Base-by-base conservation (phyloP, 106 monocot genomes). In the Chionographis japonica region DNA sequence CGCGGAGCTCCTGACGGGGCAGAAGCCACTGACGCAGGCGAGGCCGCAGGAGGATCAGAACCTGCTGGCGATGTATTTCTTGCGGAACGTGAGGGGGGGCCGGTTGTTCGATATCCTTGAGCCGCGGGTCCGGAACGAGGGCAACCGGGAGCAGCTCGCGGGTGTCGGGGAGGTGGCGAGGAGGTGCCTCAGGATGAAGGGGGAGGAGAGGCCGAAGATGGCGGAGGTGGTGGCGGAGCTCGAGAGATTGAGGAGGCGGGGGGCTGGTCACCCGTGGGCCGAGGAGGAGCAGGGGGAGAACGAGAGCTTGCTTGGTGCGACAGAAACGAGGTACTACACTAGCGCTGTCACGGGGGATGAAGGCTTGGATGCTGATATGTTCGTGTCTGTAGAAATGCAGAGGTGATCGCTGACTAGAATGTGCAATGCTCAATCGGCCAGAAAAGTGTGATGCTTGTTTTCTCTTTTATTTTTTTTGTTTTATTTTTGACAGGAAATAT, bases 131-230 rank as follows among this genome's bases (percentile, higher is more conserved):
- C 37, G 39, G 4, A 40, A 52, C 13, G 80, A 81, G 52, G 75
- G 11, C 6, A 52, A 37, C 10, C 4, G 15, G 5, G 75, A 64
- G 65, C 57, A 71, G 42, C 19, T 81, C 8, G n/a, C 60, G 19
- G 54, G 16, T 6, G 70, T 75, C 42, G 63, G 64, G 12, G 61
- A 38, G 27, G 2, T 75, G n/a, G 52, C 80, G 0, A 16, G 16
- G 38, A 68, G 68, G 62, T 92, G 92, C 62, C 54, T 88, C 20
- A 52, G 62, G 20, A 27, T 86, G 37, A 81, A 27, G 38, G 80
- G 80, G 37, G 79, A 76, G 43, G 77, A 89, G 51, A 75, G 93
- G 64, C 93, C 93, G 12, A 81, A 60, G 42, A 89, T 93, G 89
- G 79, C 60, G 68, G 80, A 83, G 37, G 79, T 93, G 3, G 78